Percentiles rank a stretch among this genome's conserved stretches.
phyloP scores from a whole-genome alignment of 2,329 filamentous ascomycete genomes.

The Neofusicoccum umdonicola region DNA sequence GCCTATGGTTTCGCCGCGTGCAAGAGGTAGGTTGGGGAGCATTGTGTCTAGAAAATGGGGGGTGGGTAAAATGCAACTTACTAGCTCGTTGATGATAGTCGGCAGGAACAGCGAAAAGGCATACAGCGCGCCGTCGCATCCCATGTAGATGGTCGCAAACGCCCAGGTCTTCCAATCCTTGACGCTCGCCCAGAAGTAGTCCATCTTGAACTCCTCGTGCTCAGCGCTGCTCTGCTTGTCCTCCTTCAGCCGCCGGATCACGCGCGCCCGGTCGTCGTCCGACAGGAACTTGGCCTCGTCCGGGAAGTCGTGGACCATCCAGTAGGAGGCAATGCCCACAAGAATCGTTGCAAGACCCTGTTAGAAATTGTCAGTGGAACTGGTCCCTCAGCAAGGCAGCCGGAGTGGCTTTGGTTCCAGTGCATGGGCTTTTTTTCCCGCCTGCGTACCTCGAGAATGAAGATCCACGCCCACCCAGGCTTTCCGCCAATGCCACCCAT shows the following conservation, averaged over 20 bases:
- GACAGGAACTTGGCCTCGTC: constrained; percentile 72
- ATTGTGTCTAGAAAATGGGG: too few species aligned
- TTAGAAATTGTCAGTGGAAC: constrained; percentile 39
- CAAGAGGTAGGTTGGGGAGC: too few species aligned
- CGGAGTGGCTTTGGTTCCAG: too few species aligned
- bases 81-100: constrained; percentile 65
- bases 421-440: too few species aligned
- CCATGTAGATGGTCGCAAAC: constrained; percentile 76
- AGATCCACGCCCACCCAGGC: constrained; percentile 45
- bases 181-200: constrained; percentile 68
- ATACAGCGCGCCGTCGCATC: constrained; percentile 68
- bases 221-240: constrained; percentile 74
- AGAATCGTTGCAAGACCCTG: constrained; percentile 68
- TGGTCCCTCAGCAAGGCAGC: not conserved
- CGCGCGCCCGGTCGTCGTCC: constrained; percentile 66
- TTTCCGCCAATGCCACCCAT: constrained; percentile 62
- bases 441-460: constrained; percentile 20
- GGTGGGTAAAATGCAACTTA: not conserved
- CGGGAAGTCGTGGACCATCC: constrained; percentile 81
- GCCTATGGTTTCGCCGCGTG: not conserved
- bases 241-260: constrained; percentile 65
- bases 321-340: constrained; percentile 67
- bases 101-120: constrained; percentile 77
- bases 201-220: constrained; percentile 71
- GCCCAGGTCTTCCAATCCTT: constrained; percentile 83